phyloP scores from a whole-genome alignment of 106 monocot genomes.

The Narthecium ossifragum region DNA sequence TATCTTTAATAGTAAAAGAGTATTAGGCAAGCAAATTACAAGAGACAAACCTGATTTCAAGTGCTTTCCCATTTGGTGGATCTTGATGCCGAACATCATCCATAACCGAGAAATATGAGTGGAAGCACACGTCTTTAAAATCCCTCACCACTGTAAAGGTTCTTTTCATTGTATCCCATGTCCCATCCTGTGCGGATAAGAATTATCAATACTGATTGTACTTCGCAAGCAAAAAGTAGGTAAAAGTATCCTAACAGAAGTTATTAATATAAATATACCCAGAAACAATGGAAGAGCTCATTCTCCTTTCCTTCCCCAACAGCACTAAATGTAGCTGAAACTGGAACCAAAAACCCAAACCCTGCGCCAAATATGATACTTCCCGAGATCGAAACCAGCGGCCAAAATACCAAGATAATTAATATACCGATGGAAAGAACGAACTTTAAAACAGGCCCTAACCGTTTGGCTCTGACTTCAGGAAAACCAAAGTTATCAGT shows the following conservation, averaged over 20 bases:
- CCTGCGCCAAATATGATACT: conserved; percentile 53
- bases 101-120: conserved; percentile 93
- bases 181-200: conserved; percentile 93
- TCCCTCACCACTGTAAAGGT: conserved; percentile 83
- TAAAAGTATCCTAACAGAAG: too few species aligned
- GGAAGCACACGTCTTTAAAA: conserved; percentile 67
- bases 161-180: conserved; percentile 78
- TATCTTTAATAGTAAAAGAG: too few species aligned
- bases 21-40: too few species aligned
- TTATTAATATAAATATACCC: conserved; percentile 27
- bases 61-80: conserved; percentile 49
- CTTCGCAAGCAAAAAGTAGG: conserved; percentile 3
- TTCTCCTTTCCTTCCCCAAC: conserved; percentile 81
- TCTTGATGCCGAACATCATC: conserved; percentile 57
- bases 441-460: conserved; percentile 79
- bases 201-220: neutral
- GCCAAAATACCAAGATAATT: conserved; percentile 53
- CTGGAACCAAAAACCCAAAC: conserved; percentile 84
- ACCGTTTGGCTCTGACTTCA: conserved; percentile 62
- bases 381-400: conserved; percentile 43
- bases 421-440: conserved; percentile 30
- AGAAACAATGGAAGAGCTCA: conserved; percentile 60
- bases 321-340: conserved; percentile 84
- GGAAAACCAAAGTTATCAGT: conserved; percentile 6
- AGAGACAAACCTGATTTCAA: conserved; percentile 80